Conservation (phyloP, 2,329 filamentous ascomycete genomes). For the Bipolaris zeicola region DNA sequence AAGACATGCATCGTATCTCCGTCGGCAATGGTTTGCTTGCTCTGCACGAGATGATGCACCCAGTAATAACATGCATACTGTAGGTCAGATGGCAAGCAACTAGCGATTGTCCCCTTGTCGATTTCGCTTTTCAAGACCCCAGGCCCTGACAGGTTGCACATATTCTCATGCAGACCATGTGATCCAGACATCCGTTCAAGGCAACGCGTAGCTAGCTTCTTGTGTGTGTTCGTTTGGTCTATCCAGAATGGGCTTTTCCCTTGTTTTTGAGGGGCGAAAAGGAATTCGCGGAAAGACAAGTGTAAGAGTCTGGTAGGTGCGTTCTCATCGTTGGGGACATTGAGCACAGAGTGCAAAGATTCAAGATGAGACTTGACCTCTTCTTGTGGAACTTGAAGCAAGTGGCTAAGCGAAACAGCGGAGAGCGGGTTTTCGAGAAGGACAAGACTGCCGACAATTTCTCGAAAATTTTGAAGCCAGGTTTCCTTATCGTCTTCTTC, state of each 20-base stretch:
- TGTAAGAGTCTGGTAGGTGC: slow-evolving; percentile 40
- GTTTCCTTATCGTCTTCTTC: slow-evolving; percentile 33
- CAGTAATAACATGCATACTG: slow-evolving; percentile 51
- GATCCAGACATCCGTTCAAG: slow-evolving; percentile 43
- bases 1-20: slow-evolving; percentile 42
- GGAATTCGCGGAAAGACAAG: slow-evolving; percentile 39
- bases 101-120: slow-evolving; percentile 11
- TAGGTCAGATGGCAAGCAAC: slow-evolving; percentile 19
- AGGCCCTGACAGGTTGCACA: slow-evolving; percentile 35
- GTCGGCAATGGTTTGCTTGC: slow-evolving; percentile 23
- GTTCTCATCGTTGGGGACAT: slow-evolving; percentile 34
- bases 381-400: slow-evolving; percentile 20
- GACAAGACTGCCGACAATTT: slow-evolving; percentile 26
- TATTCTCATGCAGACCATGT: slow-evolving; percentile 41
- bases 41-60: slow-evolving; percentile 29
- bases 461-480: slow-evolving; percentile 18
- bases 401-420: not conserved
- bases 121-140: slow-evolving; percentile 16
- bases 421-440: slow-evolving; percentile 28
- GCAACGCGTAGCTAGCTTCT: slow-evolving; percentile 42
- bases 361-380: slow-evolving; percentile 33
- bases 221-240: slow-evolving; percentile 47
- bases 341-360: slow-evolving; percentile 31
- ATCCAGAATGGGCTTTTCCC: slow-evolving; percentile 42
- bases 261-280: slow-evolving; percentile 25